Base-by-base conservation (phyloP, 306 rosid genomes). In the Herpetospermum pedunculosum region DNA sequence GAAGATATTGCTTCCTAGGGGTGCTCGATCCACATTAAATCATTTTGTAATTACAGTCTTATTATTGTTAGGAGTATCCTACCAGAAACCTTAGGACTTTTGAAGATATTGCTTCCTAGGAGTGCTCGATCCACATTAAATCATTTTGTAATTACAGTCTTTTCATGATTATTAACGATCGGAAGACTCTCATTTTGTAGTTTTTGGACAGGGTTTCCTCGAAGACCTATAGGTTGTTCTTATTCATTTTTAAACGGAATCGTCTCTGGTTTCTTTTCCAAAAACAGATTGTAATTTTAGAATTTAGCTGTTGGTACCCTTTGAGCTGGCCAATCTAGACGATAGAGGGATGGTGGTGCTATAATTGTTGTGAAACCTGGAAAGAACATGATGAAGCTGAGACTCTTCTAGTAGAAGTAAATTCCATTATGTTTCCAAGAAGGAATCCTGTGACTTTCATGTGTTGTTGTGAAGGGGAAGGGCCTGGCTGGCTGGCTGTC, bases 401-500 rank as follows among this genome's bases (percentile, higher is more conserved):
- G 13, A 8, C 23, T 67, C 21, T 25, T 67, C 15, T 40, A 25
- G 37, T 40, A 25, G 37, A 41, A 44, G 50, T 40, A 41, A 38
- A 38, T 19, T 63, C 47, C 28, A 63, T 35, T 9, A 32, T 35
- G 69, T 32, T 25, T 15, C 25, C 43, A 62, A 18, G 69, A 34
- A 16, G 8, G 70, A 62, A 62, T 62, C 43, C 25, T n/a, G 29
- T 19, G 70, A 30, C 13, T 67, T 14, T 32, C 43, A 34, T 12
- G 13, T 23, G 52, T 64, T 64, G 14, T 25, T 41, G 73, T 23
- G 73, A 30, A 3, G 64, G 35, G 52, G 72, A 67, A 25, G 73
- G 73, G 73, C 73, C 73, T 67, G 48, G 73, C 9, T 64, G 69
- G 71, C 34, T 67, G 30, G 71, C 23, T 60, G 43, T 38, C 75